Percentiles rank a stretch among this genome's conserved stretches.
Conservation (phyloP, 148 eudicot species). For the Diospyros kaki region DNA sequence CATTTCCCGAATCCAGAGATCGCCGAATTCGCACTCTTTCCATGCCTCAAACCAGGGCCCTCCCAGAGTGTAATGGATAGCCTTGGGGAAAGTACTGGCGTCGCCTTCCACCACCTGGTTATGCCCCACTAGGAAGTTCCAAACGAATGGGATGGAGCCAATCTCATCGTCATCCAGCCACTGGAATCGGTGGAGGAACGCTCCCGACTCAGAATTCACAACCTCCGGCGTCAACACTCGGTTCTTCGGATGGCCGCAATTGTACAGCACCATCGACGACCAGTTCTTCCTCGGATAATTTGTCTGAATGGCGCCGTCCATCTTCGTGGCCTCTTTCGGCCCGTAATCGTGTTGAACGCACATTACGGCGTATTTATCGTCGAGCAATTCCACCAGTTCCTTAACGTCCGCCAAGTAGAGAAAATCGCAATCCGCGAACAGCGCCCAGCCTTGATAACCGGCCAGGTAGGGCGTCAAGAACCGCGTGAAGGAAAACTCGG, state of each 20-base stretch:
- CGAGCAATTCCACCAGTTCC: conserved; percentile 56
- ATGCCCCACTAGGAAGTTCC: conserved; percentile 98
- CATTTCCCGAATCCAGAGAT: conserved; percentile 62
- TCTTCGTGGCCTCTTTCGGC: conserved; percentile 88
- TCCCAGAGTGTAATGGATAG: conserved; percentile 88
- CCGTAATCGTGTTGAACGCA: conserved; percentile 96
- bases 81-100: conserved; percentile 55
- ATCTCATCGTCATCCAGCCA: conserved; percentile 91
- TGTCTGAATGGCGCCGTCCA: conserved; percentile 96
- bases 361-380: conserved; percentile 83
- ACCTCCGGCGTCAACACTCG: conserved; percentile 60
- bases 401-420: conserved; percentile 65
- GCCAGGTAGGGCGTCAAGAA: conserved; percentile 84
- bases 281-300: conserved; percentile 94
- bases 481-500: conserved; percentile 81
- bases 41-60: conserved; percentile 98
- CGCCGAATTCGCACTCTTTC: conserved; percentile 88
- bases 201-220: conserved; percentile 69
- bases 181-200: conserved; percentile 77
- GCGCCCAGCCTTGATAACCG: conserved; percentile 76
- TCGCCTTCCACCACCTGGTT: conserved; percentile 68
- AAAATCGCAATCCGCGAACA: conserved; percentile 97
- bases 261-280: conserved; percentile 97
- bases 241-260: conserved; percentile 83
- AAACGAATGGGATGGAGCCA: conserved; percentile 75